Evolutionary conservation across 345 rosid genomes (phyloP).

Genomic region (Trapa incisa): DNA sequence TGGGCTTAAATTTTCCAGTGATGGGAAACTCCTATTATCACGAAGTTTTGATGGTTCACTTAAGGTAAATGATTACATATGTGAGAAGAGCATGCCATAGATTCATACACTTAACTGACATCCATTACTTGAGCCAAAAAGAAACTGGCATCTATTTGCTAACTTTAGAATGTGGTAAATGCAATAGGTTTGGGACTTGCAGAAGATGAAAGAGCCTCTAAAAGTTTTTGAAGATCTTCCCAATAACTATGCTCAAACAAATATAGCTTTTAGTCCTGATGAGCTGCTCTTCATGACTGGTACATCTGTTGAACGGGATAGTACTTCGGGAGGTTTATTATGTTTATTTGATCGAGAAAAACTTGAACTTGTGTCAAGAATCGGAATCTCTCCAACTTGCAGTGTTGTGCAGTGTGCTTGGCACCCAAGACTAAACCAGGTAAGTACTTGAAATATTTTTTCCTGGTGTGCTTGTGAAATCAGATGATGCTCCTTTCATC

Average conservation of each 20-base stretch:
- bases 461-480: background rate
- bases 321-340: slow-evolving; percentile 68
- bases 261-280: slow-evolving; percentile 81
- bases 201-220: slow-evolving; percentile 63
- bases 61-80: slow-evolving; percentile 38
- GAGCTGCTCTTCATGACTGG: slow-evolving; percentile 86
- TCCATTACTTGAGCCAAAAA: background rate
- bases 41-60: slow-evolving; percentile 86
- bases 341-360: slow-evolving; percentile 74
- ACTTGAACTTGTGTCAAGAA: slow-evolving; percentile 81
- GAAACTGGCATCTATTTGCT: too few species aligned
- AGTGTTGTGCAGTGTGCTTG: slow-evolving; percentile 91
- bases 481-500: background rate
- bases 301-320: slow-evolving; percentile 85
- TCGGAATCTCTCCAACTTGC: slow-evolving; percentile 72
- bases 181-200: slow-evolving; percentile 89
- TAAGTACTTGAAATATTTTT: slow-evolving; percentile 13
- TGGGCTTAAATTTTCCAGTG: slow-evolving; percentile 78
- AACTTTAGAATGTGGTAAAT: slow-evolving; percentile 6
- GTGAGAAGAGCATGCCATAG: background rate
- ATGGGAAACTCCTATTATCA: slow-evolving; percentile 58
- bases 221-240: slow-evolving; percentile 79
- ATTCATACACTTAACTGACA: background rate
- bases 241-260: slow-evolving; percentile 84
- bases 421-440: slow-evolving; percentile 97